Evolutionary conservation across 192 early-diverging fungal genomes (phyloP), one percentile per base, ranked within the genome.

Genomic region (Anaeromyces robustus): DNA sequence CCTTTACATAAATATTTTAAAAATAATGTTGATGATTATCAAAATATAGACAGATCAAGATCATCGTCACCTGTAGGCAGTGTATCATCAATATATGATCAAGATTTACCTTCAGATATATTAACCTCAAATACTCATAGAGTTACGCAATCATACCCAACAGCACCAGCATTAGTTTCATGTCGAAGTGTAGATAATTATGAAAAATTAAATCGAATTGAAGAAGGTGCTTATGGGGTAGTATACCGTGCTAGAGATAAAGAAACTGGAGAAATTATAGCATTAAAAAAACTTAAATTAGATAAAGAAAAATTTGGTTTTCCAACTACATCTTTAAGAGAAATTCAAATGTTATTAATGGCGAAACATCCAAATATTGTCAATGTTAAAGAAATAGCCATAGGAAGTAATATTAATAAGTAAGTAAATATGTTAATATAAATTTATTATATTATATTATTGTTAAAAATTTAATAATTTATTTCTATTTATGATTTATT

Each of bases 201-300:
- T 87, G 94, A 97, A 83, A 94, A 94, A 80, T 89, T 99, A 34
- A 98, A 99, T 87, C 91, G 95, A 77, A 98, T 99, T 80, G 96
- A 95, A 80, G 97, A 99, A 82, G 97, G 97, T 29, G 90, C 96
- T 0, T 99, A 98, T 85, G 97, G 97, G 9, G 89, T 99, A 19
- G 97, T 99, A 12, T 99, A 96, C 86, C 89, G 97, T 0, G 97
- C 96, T 0, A 88, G 93, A 22, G 93, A 98, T 84, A 83, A 90
- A 52, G 77, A 85, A 6, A 96, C 96, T 6, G 92, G 94, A 26
- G 94, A 90, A 43, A 92, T 93, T 28, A 92, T 94, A 0, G 94
- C 94, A 2, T 86, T 94, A 2, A 94, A 94, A 86, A 89, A 91
- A 78, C 82, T 94, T 32, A 94, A 94, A 82, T 89, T 94, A 5